Base-by-base conservation (phyloP, 2,329 filamentous ascomycete species). In the Clonostachys sp. region DNA sequence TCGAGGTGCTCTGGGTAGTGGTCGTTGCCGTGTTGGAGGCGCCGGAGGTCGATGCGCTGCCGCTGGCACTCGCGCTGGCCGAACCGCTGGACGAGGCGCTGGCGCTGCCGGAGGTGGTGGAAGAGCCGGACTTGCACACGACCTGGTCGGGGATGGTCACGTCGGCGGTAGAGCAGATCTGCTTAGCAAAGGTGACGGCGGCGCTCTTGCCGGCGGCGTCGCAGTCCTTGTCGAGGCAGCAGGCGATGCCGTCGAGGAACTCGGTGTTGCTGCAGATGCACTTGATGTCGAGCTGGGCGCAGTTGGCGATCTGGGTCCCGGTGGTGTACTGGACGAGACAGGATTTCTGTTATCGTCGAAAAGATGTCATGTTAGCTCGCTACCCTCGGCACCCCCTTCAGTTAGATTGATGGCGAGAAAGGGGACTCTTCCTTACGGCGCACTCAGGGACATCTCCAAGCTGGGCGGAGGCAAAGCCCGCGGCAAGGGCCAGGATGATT, bases 241-340 rank as follows among this genome's bases (percentile, higher is more conserved):
- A 73, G 45, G 70, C 66, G 43, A 73, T 70, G 51, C 53, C 54
- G 51, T 55, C 51, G 47, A 73, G 60, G 62, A 73, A 72, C 41
- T 60, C 47, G 42, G 54, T 43, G 61, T 71, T 70, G 56, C 55
- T 57, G 63, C 70, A 73, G 56, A 73, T 61, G 58, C 70, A 73
- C 46, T 53, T 57, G 49, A 70, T 58, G 59, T 72, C 66, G 55
- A 67, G 53, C 41, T 57, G 50, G 30, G 55, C 56, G 58, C 70
- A 73, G 53, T 63, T 67, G 45, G 60, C 67, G 46, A 73, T 66
- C 38, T 48, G 41, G 38, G 53, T 53, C 41, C 63, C 64, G 20
- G 52, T 55, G 24, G 64, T 65, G 57, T 58, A 66, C 44, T 63
- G 46, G 50, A 48, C 54, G 35, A 70, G 58, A 52, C 66, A 71